Conservation (phyloP, 1,284 basidiomycete genomes). For the Irpex lacteus region DNA sequence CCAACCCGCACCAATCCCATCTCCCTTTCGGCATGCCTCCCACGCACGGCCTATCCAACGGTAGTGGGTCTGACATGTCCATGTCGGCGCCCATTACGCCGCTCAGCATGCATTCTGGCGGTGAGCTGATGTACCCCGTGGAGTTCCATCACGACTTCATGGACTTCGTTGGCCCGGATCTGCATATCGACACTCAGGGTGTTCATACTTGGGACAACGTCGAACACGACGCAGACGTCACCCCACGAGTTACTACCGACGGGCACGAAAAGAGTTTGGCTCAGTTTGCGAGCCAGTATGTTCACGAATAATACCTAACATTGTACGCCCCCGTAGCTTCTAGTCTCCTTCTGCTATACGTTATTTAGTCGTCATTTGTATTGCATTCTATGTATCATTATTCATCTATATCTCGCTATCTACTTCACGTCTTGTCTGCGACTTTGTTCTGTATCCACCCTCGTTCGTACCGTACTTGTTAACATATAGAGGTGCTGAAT, state of each 20-base stretch:
- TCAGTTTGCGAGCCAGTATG: neutral
- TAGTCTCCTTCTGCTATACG: neutral
- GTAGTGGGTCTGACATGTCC: neutral
- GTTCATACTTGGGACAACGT: neutral
- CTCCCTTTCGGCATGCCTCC: neutral
- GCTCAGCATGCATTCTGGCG: neutral
- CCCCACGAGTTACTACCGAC: neutral
- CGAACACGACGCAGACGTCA: neutral
- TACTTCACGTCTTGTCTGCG: neutral
- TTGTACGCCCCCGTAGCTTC: neutral
- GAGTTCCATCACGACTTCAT: neutral
- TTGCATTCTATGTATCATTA: neutral
- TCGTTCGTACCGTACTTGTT: no score
- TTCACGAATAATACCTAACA: neutral
- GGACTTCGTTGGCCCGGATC: neutral
- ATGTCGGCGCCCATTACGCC: neutral
- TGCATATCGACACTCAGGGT: neutral
- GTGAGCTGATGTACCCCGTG: neutral
- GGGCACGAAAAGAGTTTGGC: constrained; percentile 1
- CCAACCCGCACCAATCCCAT: constrained; percentile 1
- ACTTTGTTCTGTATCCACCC: neutral
- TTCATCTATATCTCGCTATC: neutral
- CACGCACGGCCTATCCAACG: neutral
- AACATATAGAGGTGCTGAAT: no score
- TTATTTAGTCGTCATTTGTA: neutral